Evolutionary conservation across 805 yeast species (phyloP), one percentile per base, ranked within the genome.

Genomic region (Lipomyces chichibuensis): DNA sequence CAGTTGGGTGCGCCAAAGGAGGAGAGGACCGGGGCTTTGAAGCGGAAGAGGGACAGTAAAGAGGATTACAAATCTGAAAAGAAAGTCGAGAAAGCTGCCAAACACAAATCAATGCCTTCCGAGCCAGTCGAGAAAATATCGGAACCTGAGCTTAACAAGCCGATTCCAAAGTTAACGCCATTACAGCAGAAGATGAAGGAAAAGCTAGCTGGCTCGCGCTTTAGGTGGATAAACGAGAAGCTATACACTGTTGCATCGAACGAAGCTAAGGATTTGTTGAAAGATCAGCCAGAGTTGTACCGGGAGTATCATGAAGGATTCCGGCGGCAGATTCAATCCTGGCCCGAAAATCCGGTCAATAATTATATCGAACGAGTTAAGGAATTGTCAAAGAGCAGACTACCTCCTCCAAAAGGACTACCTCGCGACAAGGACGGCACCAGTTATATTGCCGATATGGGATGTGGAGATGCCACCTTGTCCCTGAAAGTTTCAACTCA

Each of bases 331-430:
- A 98, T 95, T 20, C 92, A 90, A 75, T 84, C 92, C 25, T 95
- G 99, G 99, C 99, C 99, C 2, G 97, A 94, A 79, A 95, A 95
- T 75, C 99, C 99, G 0, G 97, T 95, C n/a, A 89, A 92, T 78
- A 89, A 89, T 1, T 90, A 92, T 79, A 93, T 91, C 1, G 81
- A 85, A 9, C 91, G 89, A 74, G 83, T 95, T 64, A 85, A 85
- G 67, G 64, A 54, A 25, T 32, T 57, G 33, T 35, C 65, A 23
- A 63, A 63, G 51, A 29, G 39, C 13, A 52, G 65, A 43, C 25
- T 52, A 35, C 64, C 64, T 20, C 65, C 66, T 11, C 65, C 68
- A 8, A 73, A 66, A 35, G 75, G 81, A 0, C 71, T 79, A 0
- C 97, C 97, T 0, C 84, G 82, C 57, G 76, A 74, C 56, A 77